Evolutionary conservation across 441 rosid species (phyloP).

Genomic region (Kokia cookei): DNA sequence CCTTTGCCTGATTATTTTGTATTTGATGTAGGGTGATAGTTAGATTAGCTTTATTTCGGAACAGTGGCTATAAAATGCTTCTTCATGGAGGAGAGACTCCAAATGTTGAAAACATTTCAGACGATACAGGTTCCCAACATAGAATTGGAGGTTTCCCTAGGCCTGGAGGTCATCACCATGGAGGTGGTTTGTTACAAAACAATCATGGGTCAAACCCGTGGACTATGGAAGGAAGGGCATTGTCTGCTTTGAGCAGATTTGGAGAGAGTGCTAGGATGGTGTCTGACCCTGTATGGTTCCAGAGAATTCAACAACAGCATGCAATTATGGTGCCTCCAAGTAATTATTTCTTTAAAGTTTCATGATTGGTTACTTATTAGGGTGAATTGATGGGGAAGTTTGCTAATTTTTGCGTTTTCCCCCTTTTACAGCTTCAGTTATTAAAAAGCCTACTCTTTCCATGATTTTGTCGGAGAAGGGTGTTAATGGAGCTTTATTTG

Average conservation of each 20-base stretch:
- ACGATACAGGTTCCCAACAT: conserved; percentile 32
- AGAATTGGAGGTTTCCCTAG: conserved; percentile 15
- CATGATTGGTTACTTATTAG: neutral
- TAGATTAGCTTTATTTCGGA: conserved; percentile 65
- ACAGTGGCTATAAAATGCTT: conserved; percentile 88
- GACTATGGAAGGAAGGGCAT: conserved; percentile 75
- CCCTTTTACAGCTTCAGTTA: conserved; percentile 27
- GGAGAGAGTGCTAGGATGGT: conserved; percentile 73
- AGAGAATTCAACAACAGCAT: conserved; percentile 62
- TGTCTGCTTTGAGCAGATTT: conserved; percentile 74
- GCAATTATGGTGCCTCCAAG: conserved; percentile 50
- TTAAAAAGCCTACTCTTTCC: conserved; percentile 46
- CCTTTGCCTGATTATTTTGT: conserved; percentile 10
- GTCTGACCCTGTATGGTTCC: conserved; percentile 50
- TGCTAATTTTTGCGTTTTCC: conserved; percentile 13
- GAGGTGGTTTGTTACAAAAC: conserved; percentile 22
- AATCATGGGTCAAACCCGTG: conserved; percentile 32
- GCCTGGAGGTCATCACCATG: conserved; percentile 20
- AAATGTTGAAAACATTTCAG: conserved; percentile 42
- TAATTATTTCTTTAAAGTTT: conserved; percentile 17
- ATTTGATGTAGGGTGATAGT: conserved; percentile 42
- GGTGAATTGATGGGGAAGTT: neutral
- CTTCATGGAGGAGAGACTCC: conserved; percentile 84
- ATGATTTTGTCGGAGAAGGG: conserved; percentile 67
- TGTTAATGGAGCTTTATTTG: conserved; percentile 50